Base-by-base conservation (phyloP, 306 rosid genomes). In the Clitoria ternatea region DNA sequence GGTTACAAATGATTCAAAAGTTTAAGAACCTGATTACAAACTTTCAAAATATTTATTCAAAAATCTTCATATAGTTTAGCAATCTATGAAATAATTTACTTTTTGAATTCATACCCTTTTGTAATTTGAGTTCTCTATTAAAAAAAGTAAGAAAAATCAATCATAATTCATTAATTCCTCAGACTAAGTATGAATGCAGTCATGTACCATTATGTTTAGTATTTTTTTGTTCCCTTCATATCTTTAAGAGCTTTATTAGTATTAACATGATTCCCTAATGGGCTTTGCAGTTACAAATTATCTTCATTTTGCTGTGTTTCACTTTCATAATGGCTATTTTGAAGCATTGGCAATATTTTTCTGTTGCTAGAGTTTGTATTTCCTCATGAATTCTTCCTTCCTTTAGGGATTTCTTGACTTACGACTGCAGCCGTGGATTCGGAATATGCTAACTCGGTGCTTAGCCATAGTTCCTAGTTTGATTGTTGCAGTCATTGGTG, bases 401-500 rank as follows among this genome's bases (percentile, higher is more conserved):
- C 45, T 75, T 42, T 61, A 94, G 97, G 99, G 99, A 14, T 94
- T 94, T 85, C 96, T 94, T 42, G 90, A 94, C 76, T 86, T 94
- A 63, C 84, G 92, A 64, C 48, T 94, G 73, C 11, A 49, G 37
- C 91, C 97, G 69, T 94, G 99, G 99, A 11, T 94, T 67, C 77
- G 99, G 42, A 94, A 91, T 75, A 74, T 94, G 53, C 76, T 94
- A 69, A 94, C 99, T 20, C 87, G 97, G 60, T 83, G 89, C 72
- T 84, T 94, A 80, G 99, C 99, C 35, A 89, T 94, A 76, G 91
- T 89, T 80, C 97, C 97, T 54, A 94, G 99, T 83, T 73, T 94
- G 79, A 82, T 89, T 67, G 99, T 94, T 48, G 92, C 96, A 2
- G 6, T 87, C 80, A 89, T 94, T 74, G 95, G 99, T 45, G 99